Evolutionary conservation across 805 yeast genomes (phyloP).

Genomic region (Ogataea naganishii): DNA sequence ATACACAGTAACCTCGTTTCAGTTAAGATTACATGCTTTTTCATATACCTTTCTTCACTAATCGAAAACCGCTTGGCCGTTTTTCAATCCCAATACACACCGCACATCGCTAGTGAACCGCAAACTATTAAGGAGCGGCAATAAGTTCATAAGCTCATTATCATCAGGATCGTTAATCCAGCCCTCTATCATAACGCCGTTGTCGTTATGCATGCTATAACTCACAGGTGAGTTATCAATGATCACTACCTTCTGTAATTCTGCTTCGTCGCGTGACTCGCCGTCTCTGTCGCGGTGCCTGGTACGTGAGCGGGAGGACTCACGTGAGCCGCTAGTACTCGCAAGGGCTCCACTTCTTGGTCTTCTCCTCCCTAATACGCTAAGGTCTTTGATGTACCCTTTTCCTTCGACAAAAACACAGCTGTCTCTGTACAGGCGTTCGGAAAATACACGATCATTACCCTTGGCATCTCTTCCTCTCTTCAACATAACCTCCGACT

Average conservation of each 20-base stretch:
- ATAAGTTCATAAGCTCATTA: conserved; percentile 65
- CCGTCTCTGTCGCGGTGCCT: conserved; percentile 1
- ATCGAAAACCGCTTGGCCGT: conserved; percentile 60
- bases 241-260: conserved; percentile 61
- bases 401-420: conserved; percentile 72
- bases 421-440: conserved; percentile 68
- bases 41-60: conserved; percentile 6
- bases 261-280: conserved; percentile 24
- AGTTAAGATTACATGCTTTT: too few relatives aligned
- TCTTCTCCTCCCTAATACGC: conserved; percentile 16
- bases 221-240: conserved; percentile 92
- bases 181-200: conserved; percentile 91
- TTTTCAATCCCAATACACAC: conserved; percentile 60
- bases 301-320: conserved; percentile 4
- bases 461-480: conserved; percentile 9
- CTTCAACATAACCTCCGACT: conserved; percentile 39
- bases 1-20: too few relatives aligned
- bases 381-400: conserved; percentile 78
- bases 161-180: conserved; percentile 98
- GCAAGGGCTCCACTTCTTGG: conserved; percentile 4
- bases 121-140: conserved; percentile 73
- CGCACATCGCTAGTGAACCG: conserved; percentile 82
- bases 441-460: conserved; percentile 33
- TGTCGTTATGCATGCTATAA: conserved; percentile 73
- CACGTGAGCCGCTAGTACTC: conserved; percentile 3